Percentiles rank a stretch among this genome's conserved stretches.
Conservation (phyloP, 192 early-diverging fungal species). For the Physocladia obscura region DNA sequence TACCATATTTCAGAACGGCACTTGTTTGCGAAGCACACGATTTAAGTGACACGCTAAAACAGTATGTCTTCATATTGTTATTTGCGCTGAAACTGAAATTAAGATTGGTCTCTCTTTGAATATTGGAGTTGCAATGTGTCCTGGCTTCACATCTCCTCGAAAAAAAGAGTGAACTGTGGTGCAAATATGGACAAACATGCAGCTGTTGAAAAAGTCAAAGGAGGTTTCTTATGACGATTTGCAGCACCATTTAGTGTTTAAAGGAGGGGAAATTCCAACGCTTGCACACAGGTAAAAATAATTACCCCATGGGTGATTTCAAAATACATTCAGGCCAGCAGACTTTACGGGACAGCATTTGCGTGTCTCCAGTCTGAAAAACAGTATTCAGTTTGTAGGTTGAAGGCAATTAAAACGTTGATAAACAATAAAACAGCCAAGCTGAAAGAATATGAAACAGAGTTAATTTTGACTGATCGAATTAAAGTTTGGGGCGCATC, state of each 20-base stretch:
- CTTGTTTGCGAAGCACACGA: neutral
- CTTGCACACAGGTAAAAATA: constrained; percentile 65
- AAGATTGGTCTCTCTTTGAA: constrained; percentile 84
- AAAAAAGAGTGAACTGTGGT: constrained; percentile 74
- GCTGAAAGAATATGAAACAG: constrained; percentile 31
- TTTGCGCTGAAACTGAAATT: constrained; percentile 77
- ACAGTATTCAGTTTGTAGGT: constrained; percentile 71
- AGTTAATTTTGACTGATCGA: constrained; percentile 29
- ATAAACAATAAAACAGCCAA: constrained; percentile 39
- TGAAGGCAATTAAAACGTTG: constrained; percentile 40
- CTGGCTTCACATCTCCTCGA: constrained; percentile 13
- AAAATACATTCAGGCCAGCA: constrained; percentile 71
- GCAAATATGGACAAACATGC: constrained; percentile 90
- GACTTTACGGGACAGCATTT: constrained; percentile 83
- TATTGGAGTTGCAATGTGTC: constrained; percentile 23
- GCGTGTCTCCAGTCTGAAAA: constrained; percentile 66
- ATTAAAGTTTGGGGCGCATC: constrained; percentile 1
- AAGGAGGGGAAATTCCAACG: constrained; percentile 77
- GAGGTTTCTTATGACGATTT: constrained; percentile 82
- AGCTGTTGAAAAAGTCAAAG: constrained; percentile 59
- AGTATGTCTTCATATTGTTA: constrained; percentile 82
- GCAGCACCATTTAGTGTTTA: constrained; percentile 79
- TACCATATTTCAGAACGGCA: neutral
- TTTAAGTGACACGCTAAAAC: constrained; percentile 41
- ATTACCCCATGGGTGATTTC: constrained; percentile 14